These are phyloP conservation scores for Kodamaea fukazawae DNA, from an alignment of 805 yeast genomes.

Conservation along the genomic window DNA sequence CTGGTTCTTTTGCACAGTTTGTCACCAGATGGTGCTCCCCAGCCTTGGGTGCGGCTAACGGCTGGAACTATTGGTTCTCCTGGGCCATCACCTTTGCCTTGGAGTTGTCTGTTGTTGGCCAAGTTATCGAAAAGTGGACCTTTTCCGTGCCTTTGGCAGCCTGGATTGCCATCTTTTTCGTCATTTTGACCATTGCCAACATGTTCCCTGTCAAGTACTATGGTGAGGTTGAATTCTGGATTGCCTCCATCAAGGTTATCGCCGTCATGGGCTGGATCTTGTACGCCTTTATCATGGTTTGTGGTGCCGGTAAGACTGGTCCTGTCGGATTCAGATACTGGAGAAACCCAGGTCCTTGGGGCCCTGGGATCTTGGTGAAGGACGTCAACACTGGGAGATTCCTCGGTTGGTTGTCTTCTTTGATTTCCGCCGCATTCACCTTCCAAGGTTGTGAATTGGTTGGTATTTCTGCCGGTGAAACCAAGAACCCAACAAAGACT, in stretches of 20 bases:
- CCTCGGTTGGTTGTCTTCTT: conserved; percentile 66
- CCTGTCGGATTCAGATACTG: conserved; percentile 79
- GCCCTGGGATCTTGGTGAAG: conserved; percentile 59
- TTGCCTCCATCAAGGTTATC: conserved; percentile 61
- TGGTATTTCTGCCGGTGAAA: conserved; percentile 75
- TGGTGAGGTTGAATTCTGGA: conserved; percentile 78
- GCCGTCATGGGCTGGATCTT: conserved; percentile 71
- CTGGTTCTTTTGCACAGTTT: conserved; percentile 68
- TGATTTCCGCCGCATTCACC: conserved; percentile 75
- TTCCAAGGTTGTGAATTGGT: conserved; percentile 77
- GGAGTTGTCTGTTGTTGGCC: conserved; percentile 71
- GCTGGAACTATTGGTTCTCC: conserved; percentile 73
- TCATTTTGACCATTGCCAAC: conserved; percentile 51
- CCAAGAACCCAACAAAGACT: conserved; percentile 63
- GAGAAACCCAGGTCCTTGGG: conserved; percentile 79
- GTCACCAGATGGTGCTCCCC: conserved; percentile 66
- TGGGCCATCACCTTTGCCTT: conserved; percentile 78
- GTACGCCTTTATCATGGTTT: conserved; percentile 66
- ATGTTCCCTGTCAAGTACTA: conserved; percentile 66
- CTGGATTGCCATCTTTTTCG: conserved; percentile 69
- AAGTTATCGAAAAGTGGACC: conserved; percentile 64
- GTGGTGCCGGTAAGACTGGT: conserved; percentile 69
- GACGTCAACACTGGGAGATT: conserved; percentile 55
- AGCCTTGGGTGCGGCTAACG: conserved; percentile 70
- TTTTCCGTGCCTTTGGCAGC: conserved; percentile 65